Percentiles rank a stretch among this genome's conserved stretches.
These are phyloP conservation scores for Penicillium psychrosexuale DNA, from an alignment of 2,329 filamentous ascomycete species.

Conservation along the genomic window DNA sequence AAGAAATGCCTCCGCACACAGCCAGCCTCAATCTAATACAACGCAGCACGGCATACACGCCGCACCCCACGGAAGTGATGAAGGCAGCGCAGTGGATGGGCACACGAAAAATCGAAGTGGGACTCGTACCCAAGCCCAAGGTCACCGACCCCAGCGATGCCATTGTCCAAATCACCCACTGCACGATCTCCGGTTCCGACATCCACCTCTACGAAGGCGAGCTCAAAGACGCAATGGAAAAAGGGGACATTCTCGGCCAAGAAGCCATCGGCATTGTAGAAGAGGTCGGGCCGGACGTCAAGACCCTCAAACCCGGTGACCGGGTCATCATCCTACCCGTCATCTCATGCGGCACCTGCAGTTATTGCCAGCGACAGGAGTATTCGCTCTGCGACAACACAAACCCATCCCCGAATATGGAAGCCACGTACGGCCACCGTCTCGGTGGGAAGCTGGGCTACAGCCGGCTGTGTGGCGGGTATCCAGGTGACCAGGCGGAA, in stretches of 20 bases:
- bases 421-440: slow-evolving; percentile 28
- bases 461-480: slow-evolving; percentile 33
- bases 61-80: slow-evolving; percentile 30
- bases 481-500: slow-evolving; percentile 38
- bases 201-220: slow-evolving; percentile 34
- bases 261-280: slow-evolving; percentile 33
- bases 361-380: slow-evolving; percentile 30
- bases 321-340: slow-evolving; percentile 32
- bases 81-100: slow-evolving; percentile 32
- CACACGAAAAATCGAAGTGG: slow-evolving; percentile 29
- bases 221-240: slow-evolving; percentile 27
- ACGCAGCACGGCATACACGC: slow-evolving; percentile 24
- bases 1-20: background rate
- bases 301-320: slow-evolving; percentile 24
- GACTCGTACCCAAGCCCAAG: slow-evolving; percentile 33
- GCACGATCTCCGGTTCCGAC: slow-evolving; percentile 34
- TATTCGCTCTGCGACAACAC: slow-evolving; percentile 34
- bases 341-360: slow-evolving; percentile 32
- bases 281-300: slow-evolving; percentile 25
- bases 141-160: slow-evolving; percentile 34
- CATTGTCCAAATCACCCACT: slow-evolving; percentile 35
- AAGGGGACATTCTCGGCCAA: slow-evolving; percentile 30
- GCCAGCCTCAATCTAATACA: background rate
- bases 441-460: slow-evolving; percentile 35
- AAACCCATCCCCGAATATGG: slow-evolving; percentile 30